phyloP scores from a whole-genome alignment of 2,329 filamentous ascomycete genomes.

The Fusarium transvaalense region DNA sequence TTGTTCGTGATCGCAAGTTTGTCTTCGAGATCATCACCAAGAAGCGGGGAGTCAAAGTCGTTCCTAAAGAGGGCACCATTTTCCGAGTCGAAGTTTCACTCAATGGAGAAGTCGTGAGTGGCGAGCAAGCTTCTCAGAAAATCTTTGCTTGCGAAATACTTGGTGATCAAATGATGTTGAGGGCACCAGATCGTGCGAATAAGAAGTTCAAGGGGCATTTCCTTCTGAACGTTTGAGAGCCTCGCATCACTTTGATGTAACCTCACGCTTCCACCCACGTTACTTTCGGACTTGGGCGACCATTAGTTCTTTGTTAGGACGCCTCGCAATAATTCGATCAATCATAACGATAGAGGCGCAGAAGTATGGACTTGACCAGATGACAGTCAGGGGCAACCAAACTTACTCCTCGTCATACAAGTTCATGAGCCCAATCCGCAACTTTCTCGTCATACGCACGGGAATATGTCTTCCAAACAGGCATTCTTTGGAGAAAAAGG shows the following conservation, averaged over 20 bases:
- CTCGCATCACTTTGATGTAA: not conserved
- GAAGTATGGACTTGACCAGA: not conserved
- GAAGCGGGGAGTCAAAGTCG: slow-evolving; percentile 76
- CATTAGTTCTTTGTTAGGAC: not conserved
- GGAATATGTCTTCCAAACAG: too few relatives aligned
- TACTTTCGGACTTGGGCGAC: not conserved
- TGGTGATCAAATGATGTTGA: slow-evolving; percentile 86
- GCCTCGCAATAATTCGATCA: not conserved
- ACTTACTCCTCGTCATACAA: not conserved
- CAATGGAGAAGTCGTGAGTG: slow-evolving; percentile 24
- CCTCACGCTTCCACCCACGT: not conserved
- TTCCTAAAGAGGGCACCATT: slow-evolving; percentile 91
- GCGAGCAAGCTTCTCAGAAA: slow-evolving; percentile 38
- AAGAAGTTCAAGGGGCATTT: slow-evolving; percentile 93
- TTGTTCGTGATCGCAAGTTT: slow-evolving; percentile 88
- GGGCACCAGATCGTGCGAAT: slow-evolving; percentile 86
- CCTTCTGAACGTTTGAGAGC: slow-evolving; percentile 75
- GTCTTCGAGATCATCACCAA: slow-evolving; percentile 86
- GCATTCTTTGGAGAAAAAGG: not conserved
- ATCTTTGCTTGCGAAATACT: slow-evolving; percentile 83
- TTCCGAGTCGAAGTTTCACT: slow-evolving; percentile 80
- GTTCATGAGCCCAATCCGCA: not conserved
- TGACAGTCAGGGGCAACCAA: not conserved
- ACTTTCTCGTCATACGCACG: not conserved
- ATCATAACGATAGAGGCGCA: not conserved